Evolutionary conservation across 305 asterid genomes (phyloP), one percentile per base, ranked within the genome.

Genomic region (Solanum aculeatissimum): DNA sequence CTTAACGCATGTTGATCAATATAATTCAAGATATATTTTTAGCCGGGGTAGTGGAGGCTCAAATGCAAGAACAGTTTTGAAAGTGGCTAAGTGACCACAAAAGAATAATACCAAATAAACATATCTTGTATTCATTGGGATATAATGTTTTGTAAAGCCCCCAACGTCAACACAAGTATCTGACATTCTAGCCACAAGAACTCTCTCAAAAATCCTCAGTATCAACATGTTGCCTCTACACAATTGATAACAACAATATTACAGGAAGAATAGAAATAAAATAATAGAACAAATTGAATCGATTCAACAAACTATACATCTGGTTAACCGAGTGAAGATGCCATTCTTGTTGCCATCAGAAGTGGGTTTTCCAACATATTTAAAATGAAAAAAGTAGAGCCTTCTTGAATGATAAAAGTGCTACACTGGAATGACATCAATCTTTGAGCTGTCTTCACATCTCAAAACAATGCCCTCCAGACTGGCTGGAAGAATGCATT

Each of bases 391-490:
- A 3, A 13, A 72, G 80, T 9, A 40, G 54, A 21, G n/a, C 21
- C 21, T 45, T 72, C 53, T 23, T 60, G 9, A 60, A 60, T 23
- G 35, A 23, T 12, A 35, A 35, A 35, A 35, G 40, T 63, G 49
- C 89, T 91, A 93, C 47, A 93, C 96, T 19, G 97, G 97, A 88
- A 93, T 92, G 74, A 93, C 95, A 83, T 93, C 97, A 16, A 86
- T 80, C 91, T 91, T 91, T 11, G 97, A 90, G 47, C 92, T 80
- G 87, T 91, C 93, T 85, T 87, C 94, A 16, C 94, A 93, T 86
- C 92, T 89, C 89, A 94, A 80, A n/a, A 94, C 90, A 16, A 93
- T 87, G 85, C 96, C 97, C 38, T 93, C 98, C 35, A 91, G 91
- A 77, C 92, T 93, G 23, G 95, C 95, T 2, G 98, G 98, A 81